Percentiles rank a stretch among this genome's conserved stretches.
Evolutionary conservation across 2,329 filamentous ascomycete genomes (phyloP).

Genomic region (Fusarium sp.): DNA sequence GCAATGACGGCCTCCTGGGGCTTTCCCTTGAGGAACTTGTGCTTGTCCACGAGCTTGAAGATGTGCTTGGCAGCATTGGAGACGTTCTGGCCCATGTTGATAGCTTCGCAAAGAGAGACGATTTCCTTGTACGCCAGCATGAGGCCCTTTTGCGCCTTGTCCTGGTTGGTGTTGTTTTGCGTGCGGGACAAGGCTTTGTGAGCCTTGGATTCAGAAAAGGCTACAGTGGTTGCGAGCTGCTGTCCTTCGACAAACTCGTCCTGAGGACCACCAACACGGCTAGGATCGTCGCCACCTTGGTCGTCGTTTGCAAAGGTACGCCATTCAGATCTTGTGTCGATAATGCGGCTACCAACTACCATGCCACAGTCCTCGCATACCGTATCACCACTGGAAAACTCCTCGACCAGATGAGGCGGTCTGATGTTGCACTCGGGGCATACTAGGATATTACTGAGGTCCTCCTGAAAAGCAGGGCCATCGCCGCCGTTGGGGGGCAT

Average conservation of each 20-base stretch:
- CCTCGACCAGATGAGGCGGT: conserved; percentile 93
- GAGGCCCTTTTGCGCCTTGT: conserved; percentile 85
- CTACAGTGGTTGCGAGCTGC: conserved; percentile 88
- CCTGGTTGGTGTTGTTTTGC: conserved; percentile 84
- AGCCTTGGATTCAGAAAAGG: conserved; percentile 79
- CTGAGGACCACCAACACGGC: conserved; percentile 93
- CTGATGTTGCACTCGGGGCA: conserved; percentile 92
- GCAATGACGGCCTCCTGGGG: conserved; percentile 93
- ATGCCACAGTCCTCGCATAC: conserved; percentile 93
- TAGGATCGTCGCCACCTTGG: conserved; percentile 94
- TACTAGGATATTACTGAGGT: conserved; percentile 85
- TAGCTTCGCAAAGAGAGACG: conserved; percentile 84
- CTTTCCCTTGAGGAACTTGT: conserved; percentile 94
- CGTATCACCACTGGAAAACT: conserved; percentile 91
- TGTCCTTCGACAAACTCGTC: conserved; percentile 91
- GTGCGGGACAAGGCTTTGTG: conserved; percentile 82
- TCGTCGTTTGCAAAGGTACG: conserved; percentile 99
- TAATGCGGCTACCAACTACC: conserved; percentile 88
- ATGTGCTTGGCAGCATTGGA: conserved; percentile 93
- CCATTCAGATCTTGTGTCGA: conserved; percentile 98
- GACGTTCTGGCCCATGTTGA: conserved; percentile 82
- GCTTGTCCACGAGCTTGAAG: conserved; percentile 94
- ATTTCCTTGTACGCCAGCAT: conserved; percentile 92
- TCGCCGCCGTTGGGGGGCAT: conserved; percentile 54
- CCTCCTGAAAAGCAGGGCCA: conserved; percentile 72